Percentiles rank a stretch among this genome's conserved stretches.
Evolutionary conservation across 495 filamentous ascomycete species (phyloP).

Genomic region (Aspergillus bertholletiae): DNA sequence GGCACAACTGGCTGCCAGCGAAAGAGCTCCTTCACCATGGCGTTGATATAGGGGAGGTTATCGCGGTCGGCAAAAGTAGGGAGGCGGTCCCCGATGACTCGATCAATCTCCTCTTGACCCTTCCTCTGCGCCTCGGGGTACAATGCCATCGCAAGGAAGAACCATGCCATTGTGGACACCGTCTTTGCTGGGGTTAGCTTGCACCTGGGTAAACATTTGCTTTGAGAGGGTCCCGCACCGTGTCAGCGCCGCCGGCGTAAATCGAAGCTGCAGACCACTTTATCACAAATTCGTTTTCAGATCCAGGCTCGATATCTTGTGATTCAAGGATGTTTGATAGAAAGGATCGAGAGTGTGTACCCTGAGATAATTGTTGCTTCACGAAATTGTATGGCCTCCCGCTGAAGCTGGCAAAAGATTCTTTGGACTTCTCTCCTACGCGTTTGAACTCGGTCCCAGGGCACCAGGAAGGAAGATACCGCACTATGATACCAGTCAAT

Average conservation of each 20-base stretch:
- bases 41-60: conserved; percentile 37
- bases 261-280: conserved; percentile 51
- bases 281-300: conserved; percentile 27
- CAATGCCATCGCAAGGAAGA: conserved; percentile 43
- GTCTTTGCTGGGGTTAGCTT: conserved; percentile 14
- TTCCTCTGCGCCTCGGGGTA: conserved; percentile 45
- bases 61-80: conserved; percentile 22
- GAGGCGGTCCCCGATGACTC: conserved; percentile 33
- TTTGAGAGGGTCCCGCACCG: conserved; percentile 15
- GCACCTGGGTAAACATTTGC: neutral
- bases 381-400: conserved; percentile 43
- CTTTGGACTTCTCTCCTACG: conserved; percentile 27
- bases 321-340: conserved; percentile 32
- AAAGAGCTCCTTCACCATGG: conserved; percentile 37
- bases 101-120: conserved; percentile 52
- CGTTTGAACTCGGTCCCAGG: conserved; percentile 45
- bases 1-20: conserved; percentile 42
- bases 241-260: conserved; percentile 58
- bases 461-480: conserved; percentile 37
- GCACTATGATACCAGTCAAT: conserved; percentile 9
- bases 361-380: conserved; percentile 36
- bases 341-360: conserved; percentile 29
- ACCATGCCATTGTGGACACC: conserved; percentile 28
- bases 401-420: conserved; percentile 16
- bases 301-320: conserved; percentile 11